Base-by-base conservation (phyloP, 352 stramenopile species). In the Phytophthora pinifolia region DNA sequence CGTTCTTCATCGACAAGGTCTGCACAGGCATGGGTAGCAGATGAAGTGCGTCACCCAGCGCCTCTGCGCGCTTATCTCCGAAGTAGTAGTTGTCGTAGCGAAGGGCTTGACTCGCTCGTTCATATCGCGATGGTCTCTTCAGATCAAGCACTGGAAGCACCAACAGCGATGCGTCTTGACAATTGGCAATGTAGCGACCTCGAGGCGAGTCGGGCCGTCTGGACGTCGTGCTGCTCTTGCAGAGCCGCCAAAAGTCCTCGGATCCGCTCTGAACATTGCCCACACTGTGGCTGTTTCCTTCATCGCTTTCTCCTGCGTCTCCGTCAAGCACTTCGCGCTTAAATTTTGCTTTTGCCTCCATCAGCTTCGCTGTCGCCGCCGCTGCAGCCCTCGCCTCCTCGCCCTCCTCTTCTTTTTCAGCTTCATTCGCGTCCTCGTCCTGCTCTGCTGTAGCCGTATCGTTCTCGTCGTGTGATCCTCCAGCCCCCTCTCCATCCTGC, bases 61-160 rank as follows among this genome's bases (percentile, higher is more conserved):
- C 78, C 27, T 88, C 72, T 1, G 81, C 78, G 1, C 78, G 74
- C 37, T 83, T 71, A 48, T 89, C 78, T 7, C 81, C 78, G 45
- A 91, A 83, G 55, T 83, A 91, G 50, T 89, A 91, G 51, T 91
- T 88, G 58, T 83, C 73, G 35, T 82, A 91, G 0, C 67, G 55
- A 10, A 91, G 68, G 6, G 65, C 45, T 31, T 79, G 76, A 0
- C 50, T 67, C 14, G 51, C 49, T 22, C 35, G 42, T 25, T 88
- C 72, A 31, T 87, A 88, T 6, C 77, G 66, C 1, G 50, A 69
- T 6, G 70, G 38, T 18, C 68, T 58, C 35, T 77, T 82, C 3
- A 91, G 54, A 39, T 89, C 78, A 9, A 91, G 65, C 14, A 88
- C 70, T 0, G 81, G 81, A 0, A 91, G 63, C 30, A 88, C 76